phyloP scores from a whole-genome alignment of 2,329 filamentous ascomycete genomes.

The Alternaria brassicae region DNA sequence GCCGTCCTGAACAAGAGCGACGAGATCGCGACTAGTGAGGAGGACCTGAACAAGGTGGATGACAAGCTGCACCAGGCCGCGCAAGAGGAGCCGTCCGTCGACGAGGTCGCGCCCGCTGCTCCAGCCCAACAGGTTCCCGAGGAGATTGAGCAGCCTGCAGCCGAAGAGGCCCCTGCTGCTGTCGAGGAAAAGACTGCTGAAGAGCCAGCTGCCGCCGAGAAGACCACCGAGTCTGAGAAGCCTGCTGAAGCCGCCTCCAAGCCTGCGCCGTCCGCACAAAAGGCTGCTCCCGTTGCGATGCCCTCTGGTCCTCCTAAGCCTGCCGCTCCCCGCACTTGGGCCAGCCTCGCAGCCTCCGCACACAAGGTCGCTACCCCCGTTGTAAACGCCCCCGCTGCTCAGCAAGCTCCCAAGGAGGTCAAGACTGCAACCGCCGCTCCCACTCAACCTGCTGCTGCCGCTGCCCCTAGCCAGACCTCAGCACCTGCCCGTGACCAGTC shows the following conservation, averaged over 20 bases:
- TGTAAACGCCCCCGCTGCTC: slow-evolving; percentile 44
- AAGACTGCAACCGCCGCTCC: slow-evolving; percentile 43
- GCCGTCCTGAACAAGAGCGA: slow-evolving; percentile 42
- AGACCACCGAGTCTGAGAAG: slow-evolving; percentile 59
- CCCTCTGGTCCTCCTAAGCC: slow-evolving; percentile 66
- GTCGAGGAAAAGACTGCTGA: slow-evolving; percentile 48
- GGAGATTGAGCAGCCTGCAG: slow-evolving; percentile 45
- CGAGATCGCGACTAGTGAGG: slow-evolving; percentile 54
- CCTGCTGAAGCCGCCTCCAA: slow-evolving; percentile 69
- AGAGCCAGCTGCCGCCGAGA: slow-evolving; percentile 43
- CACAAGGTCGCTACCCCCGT: slow-evolving; percentile 54
- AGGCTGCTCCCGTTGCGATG: slow-evolving; percentile 63
- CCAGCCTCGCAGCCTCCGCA: slow-evolving; percentile 68
- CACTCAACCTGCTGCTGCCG: slow-evolving; percentile 34
- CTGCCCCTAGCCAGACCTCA: slow-evolving; percentile 40
- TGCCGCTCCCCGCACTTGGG: slow-evolving; percentile 71
- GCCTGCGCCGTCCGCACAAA: slow-evolving; percentile 60
- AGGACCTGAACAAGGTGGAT: slow-evolving; percentile 63
- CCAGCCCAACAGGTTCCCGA: slow-evolving; percentile 50
- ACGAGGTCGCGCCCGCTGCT: slow-evolving; percentile 40
- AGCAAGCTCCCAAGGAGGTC: slow-evolving; percentile 44
- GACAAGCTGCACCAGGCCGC: slow-evolving; percentile 74
- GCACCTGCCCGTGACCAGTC: slow-evolving; percentile 49
- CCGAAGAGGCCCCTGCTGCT: slow-evolving; percentile 50
- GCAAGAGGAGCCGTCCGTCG: slow-evolving; percentile 42